These are phyloP conservation scores for Corylus avellana DNA, from an alignment of 306 rosid genomes.

Conservation along the genomic window DNA sequence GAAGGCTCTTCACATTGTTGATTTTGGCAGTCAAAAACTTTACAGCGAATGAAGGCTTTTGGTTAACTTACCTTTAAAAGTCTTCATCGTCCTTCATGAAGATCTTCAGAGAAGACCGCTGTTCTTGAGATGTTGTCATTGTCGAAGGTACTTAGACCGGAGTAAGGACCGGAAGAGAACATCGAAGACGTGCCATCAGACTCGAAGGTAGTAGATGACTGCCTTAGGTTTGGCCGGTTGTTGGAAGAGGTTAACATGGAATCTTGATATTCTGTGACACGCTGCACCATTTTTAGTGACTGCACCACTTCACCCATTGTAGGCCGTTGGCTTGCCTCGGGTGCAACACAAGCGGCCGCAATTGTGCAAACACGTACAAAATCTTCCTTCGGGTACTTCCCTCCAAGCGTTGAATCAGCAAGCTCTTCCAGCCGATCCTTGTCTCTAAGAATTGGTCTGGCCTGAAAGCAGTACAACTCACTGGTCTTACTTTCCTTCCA, in stretches of 20 bases:
- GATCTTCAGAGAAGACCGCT: conserved; percentile 93
- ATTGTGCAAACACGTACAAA: conserved; percentile 85
- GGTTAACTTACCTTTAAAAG: conserved; percentile 12
- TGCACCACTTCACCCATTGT: conserved; percentile 99
- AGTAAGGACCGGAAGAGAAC: conserved; percentile 95
- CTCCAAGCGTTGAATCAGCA: conserved; percentile 80
- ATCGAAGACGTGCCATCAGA: conserved; percentile 92
- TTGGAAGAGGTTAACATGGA: conserved; percentile 57
- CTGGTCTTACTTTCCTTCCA: conserved; percentile 23
- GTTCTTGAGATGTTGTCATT: conserved; percentile 77
- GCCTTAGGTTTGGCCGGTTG: conserved; percentile 66
- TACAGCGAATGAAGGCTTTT: conserved; percentile 10
- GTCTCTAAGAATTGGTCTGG: conserved; percentile 92
- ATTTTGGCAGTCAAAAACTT: conserved; percentile 21
- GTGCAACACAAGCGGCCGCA: conserved; percentile 97
- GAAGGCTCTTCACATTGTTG: conserved; percentile 23
- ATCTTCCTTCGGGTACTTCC: conserved; percentile 87
- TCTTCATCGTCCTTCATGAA: conserved; percentile 89
- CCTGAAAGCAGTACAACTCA: conserved; percentile 52
- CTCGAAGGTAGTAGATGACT: conserved; percentile 83
- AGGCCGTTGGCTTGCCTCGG: conserved; percentile 96
- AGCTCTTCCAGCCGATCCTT: conserved; percentile 87
- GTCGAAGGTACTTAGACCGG: conserved; percentile 80
- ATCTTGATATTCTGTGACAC: conserved; percentile 68
- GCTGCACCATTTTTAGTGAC: conserved; percentile 98